phyloP scores from a whole-genome alignment of 169 alveolate species.

The Plasmodium relictum region DNA sequence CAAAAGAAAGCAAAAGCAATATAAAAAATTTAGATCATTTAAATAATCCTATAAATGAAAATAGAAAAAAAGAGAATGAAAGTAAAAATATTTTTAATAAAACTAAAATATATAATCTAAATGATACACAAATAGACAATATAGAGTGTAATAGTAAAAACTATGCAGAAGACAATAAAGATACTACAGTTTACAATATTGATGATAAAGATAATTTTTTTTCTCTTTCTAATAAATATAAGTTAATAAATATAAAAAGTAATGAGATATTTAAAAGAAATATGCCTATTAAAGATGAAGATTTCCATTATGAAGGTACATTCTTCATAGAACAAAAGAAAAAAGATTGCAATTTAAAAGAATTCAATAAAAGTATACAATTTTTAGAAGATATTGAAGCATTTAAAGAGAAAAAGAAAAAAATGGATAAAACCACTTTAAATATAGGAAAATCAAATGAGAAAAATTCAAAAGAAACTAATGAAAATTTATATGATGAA shows the following conservation, averaged over 20 bases:
- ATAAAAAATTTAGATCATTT: not conserved
- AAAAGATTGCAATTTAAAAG: slow-evolving; percentile 7
- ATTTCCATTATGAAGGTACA: not conserved
- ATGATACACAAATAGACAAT: not conserved
- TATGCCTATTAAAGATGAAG: not conserved
- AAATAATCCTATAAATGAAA: not conserved
- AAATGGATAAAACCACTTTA: slow-evolving; percentile 26
- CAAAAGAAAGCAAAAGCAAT: slow-evolving; percentile 7
- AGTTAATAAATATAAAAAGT: slow-evolving; percentile 25
- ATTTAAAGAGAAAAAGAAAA: slow-evolving; percentile 44
- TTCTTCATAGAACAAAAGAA: not conserved
- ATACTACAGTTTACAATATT: not conserved
- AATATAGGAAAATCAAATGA: slow-evolving; percentile 43
- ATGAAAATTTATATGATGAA: slow-evolving; percentile 1
- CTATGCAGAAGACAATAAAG: not conserved
- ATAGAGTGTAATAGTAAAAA: not conserved
- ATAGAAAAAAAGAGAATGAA: too few species aligned
- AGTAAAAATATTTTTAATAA: too few species aligned
- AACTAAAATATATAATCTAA: not conserved
- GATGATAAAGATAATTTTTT: slow-evolving; percentile 7
- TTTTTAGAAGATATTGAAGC: slow-evolving; percentile 56
- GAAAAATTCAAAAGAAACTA: not conserved
- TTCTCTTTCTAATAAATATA: slow-evolving; percentile 13
- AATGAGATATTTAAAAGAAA: slow-evolving; percentile 58
- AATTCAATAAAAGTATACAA: slow-evolving; percentile 35